phyloP scores from a whole-genome alignment of 768 basidiomycete genomes.

The Psilocybe azurescens region DNA sequence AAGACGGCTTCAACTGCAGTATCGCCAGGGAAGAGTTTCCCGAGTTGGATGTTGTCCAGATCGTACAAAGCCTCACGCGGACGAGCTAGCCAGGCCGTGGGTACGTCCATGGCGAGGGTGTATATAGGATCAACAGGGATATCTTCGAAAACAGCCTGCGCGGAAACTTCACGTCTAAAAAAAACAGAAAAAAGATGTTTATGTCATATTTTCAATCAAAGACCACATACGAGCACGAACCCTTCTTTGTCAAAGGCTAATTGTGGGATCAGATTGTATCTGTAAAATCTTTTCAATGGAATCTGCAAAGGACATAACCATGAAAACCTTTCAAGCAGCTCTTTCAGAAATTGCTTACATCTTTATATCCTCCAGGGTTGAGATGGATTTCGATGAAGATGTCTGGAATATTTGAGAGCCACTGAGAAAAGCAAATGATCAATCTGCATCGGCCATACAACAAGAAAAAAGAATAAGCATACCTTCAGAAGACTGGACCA shows the following conservation, averaged over 20 bases:
- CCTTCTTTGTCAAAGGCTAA: constrained; percentile 72
- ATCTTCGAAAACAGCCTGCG: constrained; percentile 66
- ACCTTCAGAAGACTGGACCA: constrained; percentile 86
- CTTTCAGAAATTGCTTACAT: constrained; percentile 52
- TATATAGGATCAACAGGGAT: constrained; percentile 90
- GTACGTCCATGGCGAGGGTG: constrained; percentile 93
- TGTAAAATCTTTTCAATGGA: constrained; percentile 93
- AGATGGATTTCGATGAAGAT: constrained; percentile 79
- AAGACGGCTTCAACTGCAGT: constrained; percentile 79
- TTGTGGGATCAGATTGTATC: constrained; percentile 65
- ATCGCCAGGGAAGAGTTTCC: constrained; percentile 62
- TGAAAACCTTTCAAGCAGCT: neutral
- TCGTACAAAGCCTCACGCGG: constrained; percentile 90
- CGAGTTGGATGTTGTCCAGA: constrained; percentile 93
- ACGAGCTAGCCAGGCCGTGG: constrained; percentile 90
- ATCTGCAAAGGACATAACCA: constrained; percentile 49
- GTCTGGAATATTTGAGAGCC: constrained; percentile 67
- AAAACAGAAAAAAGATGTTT: neutral
- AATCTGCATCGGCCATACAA: neutral
- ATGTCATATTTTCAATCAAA: neutral
- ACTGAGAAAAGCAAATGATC: constrained; percentile 41
- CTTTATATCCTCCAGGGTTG: constrained; percentile 68
- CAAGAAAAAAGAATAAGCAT: neutral
- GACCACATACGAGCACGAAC: constrained; percentile 45
- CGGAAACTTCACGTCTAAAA: constrained; percentile 59